Conservation (phyloP, 768 basidiomycete species). For the Podaxis sp. region DNA sequence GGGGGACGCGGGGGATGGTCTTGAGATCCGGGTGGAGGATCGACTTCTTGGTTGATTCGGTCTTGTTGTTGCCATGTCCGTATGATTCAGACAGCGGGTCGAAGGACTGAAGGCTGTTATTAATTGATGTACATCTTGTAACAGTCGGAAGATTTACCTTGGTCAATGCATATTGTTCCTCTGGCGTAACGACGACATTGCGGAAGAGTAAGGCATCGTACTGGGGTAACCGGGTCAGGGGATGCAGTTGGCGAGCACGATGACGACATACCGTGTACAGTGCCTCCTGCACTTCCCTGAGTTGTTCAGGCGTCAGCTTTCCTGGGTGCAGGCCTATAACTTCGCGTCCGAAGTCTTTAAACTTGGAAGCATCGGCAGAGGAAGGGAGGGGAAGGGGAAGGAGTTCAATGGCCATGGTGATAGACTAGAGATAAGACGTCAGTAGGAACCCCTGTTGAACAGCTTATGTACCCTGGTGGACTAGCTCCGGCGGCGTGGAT, state of each 20-base stretch:
- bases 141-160: slow-evolving; percentile 46
- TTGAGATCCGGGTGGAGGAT: slow-evolving; percentile 86
- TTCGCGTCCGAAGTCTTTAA: slow-evolving; percentile 70
- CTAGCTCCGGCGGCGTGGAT: background rate
- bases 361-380: slow-evolving; percentile 66
- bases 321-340: slow-evolving; percentile 72
- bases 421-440: slow-evolving; percentile 4
- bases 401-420: slow-evolving; percentile 68
- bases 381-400: slow-evolving; percentile 65
- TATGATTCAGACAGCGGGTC: slow-evolving; percentile 61
- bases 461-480: background rate
- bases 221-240: slow-evolving; percentile 34
- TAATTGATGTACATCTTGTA: background rate
- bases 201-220: slow-evolving; percentile 75
- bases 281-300: slow-evolving; percentile 61
- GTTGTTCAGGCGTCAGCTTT: slow-evolving; percentile 55
- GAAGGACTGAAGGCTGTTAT: slow-evolving; percentile 36
- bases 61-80: slow-evolving; percentile 88
- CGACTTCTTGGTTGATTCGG: slow-evolving; percentile 63
- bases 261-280: slow-evolving; percentile 67
- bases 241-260: background rate
- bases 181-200: slow-evolving; percentile 64
- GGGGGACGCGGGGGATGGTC: slow-evolving; percentile 81
- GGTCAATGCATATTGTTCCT: slow-evolving; percentile 80
- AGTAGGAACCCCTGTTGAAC: slow-evolving; percentile 14